A percentile compares a stretch with the other conserved stretches of the same genome.
Conservation (phyloP, 768 basidiomycete genomes). For the Kwoniella mangroviensis region DNA sequence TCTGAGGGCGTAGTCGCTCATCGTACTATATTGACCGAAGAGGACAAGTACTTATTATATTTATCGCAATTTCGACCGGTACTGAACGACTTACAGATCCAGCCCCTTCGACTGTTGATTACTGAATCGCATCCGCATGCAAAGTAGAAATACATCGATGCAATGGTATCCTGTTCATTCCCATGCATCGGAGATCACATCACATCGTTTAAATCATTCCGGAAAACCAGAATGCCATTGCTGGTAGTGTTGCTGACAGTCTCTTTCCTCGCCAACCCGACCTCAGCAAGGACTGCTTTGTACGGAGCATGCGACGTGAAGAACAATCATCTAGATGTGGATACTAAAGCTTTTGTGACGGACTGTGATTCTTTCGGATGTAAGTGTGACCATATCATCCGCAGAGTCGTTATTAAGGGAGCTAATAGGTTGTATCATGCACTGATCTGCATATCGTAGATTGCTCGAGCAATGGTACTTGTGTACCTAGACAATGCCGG, state of each 20-base stretch:
- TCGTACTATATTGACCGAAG: background rate
- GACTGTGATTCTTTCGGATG: slow-evolving; percentile 47
- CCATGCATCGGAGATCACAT: too few relatives aligned
- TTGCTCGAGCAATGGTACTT: slow-evolving; percentile 40
- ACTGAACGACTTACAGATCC: background rate
- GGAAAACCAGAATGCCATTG: too few relatives aligned
- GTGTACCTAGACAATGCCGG: slow-evolving; percentile 40
- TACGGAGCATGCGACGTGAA: slow-evolving; percentile 30
- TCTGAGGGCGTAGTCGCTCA: too few relatives aligned
- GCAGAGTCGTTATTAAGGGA: too few relatives aligned
- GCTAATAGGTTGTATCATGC: too few relatives aligned
- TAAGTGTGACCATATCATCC: slow-evolving; percentile 9
- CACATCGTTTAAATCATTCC: too few relatives aligned
- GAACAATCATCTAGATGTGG: slow-evolving; percentile 35
- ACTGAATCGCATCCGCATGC: too few relatives aligned
- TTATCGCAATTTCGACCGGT: background rate
- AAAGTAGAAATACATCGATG: too few relatives aligned
- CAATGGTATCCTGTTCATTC: too few relatives aligned
- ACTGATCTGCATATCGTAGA: slow-evolving; percentile 12
- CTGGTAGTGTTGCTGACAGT: background rate
- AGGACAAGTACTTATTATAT: too few relatives aligned
- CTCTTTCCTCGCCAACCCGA: background rate
- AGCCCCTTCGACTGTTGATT: background rate
- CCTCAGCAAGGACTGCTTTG: slow-evolving; percentile 15
- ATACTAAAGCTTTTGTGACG: slow-evolving; percentile 41